Evolutionary conservation across 2,329 filamentous ascomycete species (phyloP), one percentile per base, ranked within the genome.

Genomic region (Acrocalymma vagum): DNA sequence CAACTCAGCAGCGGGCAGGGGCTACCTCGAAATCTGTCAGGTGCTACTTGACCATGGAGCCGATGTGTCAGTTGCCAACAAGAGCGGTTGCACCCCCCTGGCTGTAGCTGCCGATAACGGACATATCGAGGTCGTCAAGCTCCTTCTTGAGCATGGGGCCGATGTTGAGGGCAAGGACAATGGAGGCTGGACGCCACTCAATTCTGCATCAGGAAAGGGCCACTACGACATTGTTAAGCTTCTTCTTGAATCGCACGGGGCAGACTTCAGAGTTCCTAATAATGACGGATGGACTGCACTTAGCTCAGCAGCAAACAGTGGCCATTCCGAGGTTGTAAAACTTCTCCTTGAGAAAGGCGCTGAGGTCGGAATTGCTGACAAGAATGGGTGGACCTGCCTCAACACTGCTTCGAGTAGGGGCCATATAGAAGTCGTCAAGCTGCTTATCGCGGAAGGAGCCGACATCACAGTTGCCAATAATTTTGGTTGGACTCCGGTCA

Each of bases 321-420:
- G n/a, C n/a, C 31, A 41, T 16, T 20, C 18, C 11, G 16, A 29
- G 16, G n/a, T 38, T n/a, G 40, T 38, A 11, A 18, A 29, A 6
- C 24, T 34, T 11, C 32, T 54, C 4, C 40, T 54, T 6, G 32
- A 51, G 7, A 27, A 29, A 15, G 48, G 41, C 5, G 48, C 50
- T 5, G 35, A 54, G 29, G 23, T 36, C 3, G 13, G 22, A 16
- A 5, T 22, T n/a, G n/a, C n/a, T n/a, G n/a, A n/a, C n/a, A n/a
- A n/a, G n/a, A n/a, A n/a, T n/a, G n/a, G n/a, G n/a, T n/a, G n/a
- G n/a, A n/a, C n/a, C n/a, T n/a, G n/a, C n/a, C n/a, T n/a, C n/a
- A n/a, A n/a, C n/a, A n/a, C n/a, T n/a, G n/a, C n/a, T n/a, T n/a
- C n/a, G n/a, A n/a, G n/a, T n/a, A n/a, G n/a, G n/a, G n/a, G n/a